These are phyloP conservation scores for Rhynchosporium secalis DNA, from an alignment of 2,329 filamentous ascomycete species.

Conservation along the genomic window DNA sequence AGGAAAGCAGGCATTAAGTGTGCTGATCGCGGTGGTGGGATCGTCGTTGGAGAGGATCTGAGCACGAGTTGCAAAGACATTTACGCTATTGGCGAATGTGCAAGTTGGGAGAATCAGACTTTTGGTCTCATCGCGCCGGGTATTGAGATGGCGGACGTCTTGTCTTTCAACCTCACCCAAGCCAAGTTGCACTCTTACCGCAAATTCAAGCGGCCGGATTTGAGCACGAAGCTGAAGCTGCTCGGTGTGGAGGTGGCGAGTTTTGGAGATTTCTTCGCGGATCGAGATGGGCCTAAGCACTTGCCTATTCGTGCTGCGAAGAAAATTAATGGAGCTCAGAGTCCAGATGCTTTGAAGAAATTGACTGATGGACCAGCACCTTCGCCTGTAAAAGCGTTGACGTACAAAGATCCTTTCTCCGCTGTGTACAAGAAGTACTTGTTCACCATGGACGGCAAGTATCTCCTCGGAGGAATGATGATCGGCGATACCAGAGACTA, in stretches of 20 bases:
- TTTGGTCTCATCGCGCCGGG: conserved; percentile 89
- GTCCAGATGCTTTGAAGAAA: conserved; percentile 45
- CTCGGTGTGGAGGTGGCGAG: conserved; percentile 89
- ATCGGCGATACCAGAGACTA: conserved; percentile 91
- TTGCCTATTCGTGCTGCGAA: conserved; percentile 61
- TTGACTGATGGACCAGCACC: conserved; percentile 56
- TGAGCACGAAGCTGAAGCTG: conserved; percentile 90
- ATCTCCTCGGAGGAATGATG: conserved; percentile 94
- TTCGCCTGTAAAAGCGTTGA: conserved; percentile 74
- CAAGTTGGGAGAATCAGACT: conserved; percentile 83
- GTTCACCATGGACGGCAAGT: conserved; percentile 87
- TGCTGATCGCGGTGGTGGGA: conserved; percentile 71
- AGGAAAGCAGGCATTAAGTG: conserved; percentile 68
- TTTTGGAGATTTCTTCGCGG: conserved; percentile 92
- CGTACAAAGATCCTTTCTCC: conserved; percentile 85
- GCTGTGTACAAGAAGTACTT: conserved; percentile 93
- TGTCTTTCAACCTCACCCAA: conserved; percentile 88
- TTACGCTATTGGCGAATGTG: conserved; percentile 89
- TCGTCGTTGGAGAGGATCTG: conserved; percentile 59
- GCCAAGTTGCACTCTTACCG: conserved; percentile 69
- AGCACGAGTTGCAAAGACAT: conserved; percentile 70
- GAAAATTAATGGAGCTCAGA: conserved; percentile 43
- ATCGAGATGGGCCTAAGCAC: conserved; percentile 76
- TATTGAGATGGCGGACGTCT: conserved; percentile 88
- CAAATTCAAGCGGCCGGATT: conserved; percentile 76